Base-by-base conservation (phyloP, 106 monocot genomes). In the Allium cepa region DNA sequence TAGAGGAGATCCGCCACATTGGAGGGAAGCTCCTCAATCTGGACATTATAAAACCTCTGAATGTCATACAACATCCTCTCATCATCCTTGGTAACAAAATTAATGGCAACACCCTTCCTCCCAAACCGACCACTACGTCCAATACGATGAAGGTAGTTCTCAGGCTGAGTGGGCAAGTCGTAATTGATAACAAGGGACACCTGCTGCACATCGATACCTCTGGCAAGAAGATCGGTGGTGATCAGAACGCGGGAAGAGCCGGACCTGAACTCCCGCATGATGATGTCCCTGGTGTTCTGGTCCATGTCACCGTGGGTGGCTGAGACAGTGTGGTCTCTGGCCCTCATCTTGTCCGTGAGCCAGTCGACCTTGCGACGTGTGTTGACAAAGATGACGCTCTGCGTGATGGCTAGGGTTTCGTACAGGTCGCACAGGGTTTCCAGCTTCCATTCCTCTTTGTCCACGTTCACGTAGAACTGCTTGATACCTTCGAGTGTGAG, bases 351-450 rank as follows among this genome's bases (percentile, higher is more conserved):
- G 59, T 80, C 80, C 8, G 80, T 80, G 12, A 80, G 76, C 80
- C 80, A 80, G 47, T 80, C 80, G 4, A 80, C 80, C 62, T 80
- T 80, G 61, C 80, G 80, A 0, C 80, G 66, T 7, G 80, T 80
- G 71, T 80, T 80, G 16, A 80, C 76, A 50, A 80, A 80, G 69
- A 80, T 80, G 16, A 80, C 80, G 14, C 80, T 81, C 69, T 81
- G 81, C n/a, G 81, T 81, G 45, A 80, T 80, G 36, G 80, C 80
- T 15, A 80, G 47, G 3, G 80, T 80, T 53, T 80, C 80, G 27
- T 72, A 72, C 9, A 72, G 72, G 45, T 72, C 72, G 26, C 72
- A 72, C 10, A 72, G 72, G 36, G 72, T 72, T 9, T 72, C 72
- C 2, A 72, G 72, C 63, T 72, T 72, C 63, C 64, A 64, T 22